These are phyloP conservation scores for Solanum piurae DNA, from an alignment of 257 asterid genomes.

Conservation along the genomic window DNA sequence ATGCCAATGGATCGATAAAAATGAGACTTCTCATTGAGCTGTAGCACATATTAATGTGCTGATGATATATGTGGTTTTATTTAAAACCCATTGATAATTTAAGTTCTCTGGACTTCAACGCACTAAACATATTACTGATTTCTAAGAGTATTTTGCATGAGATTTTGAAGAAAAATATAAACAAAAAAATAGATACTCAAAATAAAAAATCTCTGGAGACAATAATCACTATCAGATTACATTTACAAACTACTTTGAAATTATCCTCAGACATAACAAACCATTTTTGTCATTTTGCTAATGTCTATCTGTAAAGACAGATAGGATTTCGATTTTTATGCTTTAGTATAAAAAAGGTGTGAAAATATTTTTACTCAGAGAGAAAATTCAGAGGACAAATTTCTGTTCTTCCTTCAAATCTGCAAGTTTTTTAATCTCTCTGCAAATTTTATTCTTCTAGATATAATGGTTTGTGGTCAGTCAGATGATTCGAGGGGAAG, in stretches of 20 bases:
- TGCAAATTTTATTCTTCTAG: neutral
- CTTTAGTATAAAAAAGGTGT: neutral
- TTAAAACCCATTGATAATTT: neutral
- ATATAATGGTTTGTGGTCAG: neutral
- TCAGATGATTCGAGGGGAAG: slow-evolving; percentile 38
- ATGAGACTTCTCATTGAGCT: neutral
- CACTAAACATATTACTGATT: neutral
- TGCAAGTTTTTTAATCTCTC: neutral
- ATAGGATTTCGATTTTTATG: neutral
- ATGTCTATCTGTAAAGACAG: neutral
- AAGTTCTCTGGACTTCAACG: neutral
- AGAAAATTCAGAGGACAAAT: neutral
- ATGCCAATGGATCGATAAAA: neutral
- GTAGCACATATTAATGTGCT: neutral
- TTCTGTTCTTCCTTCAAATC: neutral
- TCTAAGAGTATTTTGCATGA: neutral
- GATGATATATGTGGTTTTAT: neutral
- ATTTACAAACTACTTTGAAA: neutral
- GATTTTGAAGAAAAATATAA: neutral
- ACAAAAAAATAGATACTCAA: neutral
- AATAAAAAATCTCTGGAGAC: neutral
- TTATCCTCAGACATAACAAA: neutral
- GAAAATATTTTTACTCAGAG: neutral
- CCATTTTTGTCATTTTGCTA: neutral
- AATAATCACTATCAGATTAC: neutral